Base-by-base conservation (phyloP, 805 yeast genomes). In the Cephaloascus albidus region DNA sequence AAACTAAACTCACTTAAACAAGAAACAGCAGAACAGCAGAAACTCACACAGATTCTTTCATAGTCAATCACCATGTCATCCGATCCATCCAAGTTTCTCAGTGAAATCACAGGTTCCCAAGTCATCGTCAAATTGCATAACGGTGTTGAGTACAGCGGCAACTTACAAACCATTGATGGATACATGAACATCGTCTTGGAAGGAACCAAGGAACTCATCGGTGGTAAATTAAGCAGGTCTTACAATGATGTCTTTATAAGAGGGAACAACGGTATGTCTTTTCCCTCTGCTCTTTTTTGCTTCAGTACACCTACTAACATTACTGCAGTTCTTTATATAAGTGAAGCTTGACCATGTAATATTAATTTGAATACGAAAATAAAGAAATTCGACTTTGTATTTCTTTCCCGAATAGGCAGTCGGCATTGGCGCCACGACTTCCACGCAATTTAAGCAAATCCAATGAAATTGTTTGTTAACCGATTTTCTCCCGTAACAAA, bases 121-220 rank as follows among this genome's bases (percentile, higher is more conserved):
- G 97, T 93, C 18, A 64, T 81, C 32, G 96, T 93, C 20, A 87
- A 85, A 57, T 74, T 89, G 40, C 76, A 82, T 55, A 85, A 93
- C 28, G 97, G 96, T 12, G 79, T 89, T 44, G 85, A 85, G 43
- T 93, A 87, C 60, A 74, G 70, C 36, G 94, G 90, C 46, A 61
- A 61, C 37, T 70, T 85, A 45, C 90, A 85, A 50, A 85, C 96
- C 33, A 89, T 93, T 42, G 98, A 93, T 57, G 97, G 97, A 6
- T 93, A 81, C 65, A 88, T 93, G 96, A 93, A 93, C 61, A 82
- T 93, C 37, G 95, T 90, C 2, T 70, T 93, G 46, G 87, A 84
- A 40, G 72, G 79, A 44, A 78, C 95, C 3, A 69, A 76, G 36
- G 98, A 93, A 54, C 58, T 61, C 35, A 74, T 76, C 27, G 62